Evolutionary conservation across 1,139 yeast genomes (phyloP).

Genomic region (Blastobotrys buckinghamii): DNA sequence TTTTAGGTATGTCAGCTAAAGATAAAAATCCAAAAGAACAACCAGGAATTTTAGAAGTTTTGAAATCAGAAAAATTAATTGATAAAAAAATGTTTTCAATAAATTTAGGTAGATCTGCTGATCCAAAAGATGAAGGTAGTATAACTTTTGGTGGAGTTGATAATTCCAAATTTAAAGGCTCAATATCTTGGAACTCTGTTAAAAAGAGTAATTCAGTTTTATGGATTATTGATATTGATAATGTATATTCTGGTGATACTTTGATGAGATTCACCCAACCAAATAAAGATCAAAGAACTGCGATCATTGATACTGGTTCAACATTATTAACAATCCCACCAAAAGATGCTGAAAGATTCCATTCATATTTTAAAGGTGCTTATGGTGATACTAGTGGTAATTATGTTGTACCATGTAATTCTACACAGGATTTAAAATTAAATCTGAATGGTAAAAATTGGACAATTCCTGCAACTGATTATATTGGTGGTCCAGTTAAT

Average conservation of each 20-base stretch:
- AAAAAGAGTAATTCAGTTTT: constrained; percentile 39
- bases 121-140: constrained; percentile 38
- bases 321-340: constrained; percentile 54
- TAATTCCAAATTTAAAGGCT: constrained; percentile 39
- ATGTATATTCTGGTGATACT: constrained; percentile 35
- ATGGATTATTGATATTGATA: constrained; percentile 48
- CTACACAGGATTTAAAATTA: constrained; percentile 37
- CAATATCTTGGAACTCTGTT: constrained; percentile 40
- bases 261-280: constrained; percentile 30
- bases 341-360: constrained; percentile 50
- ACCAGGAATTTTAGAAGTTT: constrained; percentile 38
- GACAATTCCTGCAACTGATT: constrained; percentile 41
- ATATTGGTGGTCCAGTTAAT: constrained; percentile 45
- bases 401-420: constrained; percentile 55
- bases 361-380: constrained; percentile 44
- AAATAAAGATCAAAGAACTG: constrained; percentile 34
- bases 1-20: constrained; percentile 50
- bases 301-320: constrained; percentile 62
- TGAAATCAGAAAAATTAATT: constrained; percentile 37
- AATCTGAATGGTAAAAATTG: constrained; percentile 42
- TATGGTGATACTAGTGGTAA: constrained; percentile 54
- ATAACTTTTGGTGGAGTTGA: constrained; percentile 43
- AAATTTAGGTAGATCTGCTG: constrained; percentile 37
- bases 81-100: constrained; percentile 38
- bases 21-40: constrained; percentile 26